phyloP scores from a whole-genome alignment of 495 filamentous ascomycete genomes.

The Aspergillus panamensis region DNA sequence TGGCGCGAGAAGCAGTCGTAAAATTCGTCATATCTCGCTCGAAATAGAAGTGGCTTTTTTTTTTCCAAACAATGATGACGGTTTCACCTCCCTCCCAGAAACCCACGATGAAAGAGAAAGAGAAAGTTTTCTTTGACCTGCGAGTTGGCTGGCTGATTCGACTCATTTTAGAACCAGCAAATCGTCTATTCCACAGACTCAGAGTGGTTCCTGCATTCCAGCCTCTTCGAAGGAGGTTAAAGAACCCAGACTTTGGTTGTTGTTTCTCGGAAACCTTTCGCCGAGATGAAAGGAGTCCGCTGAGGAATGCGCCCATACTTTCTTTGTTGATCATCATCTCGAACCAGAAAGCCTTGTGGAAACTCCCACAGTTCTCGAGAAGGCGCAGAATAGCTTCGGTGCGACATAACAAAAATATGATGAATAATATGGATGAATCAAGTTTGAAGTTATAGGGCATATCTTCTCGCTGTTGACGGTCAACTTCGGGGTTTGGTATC shows the following conservation, averaged over 20 bases:
- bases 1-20: too few species aligned
- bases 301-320: constrained; percentile 23
- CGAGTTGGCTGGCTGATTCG: neutral
- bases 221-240: neutral
- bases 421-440: neutral
- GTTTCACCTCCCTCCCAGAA: too few species aligned
- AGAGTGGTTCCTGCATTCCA: neutral
- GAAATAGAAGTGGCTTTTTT: too few species aligned
- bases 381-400: neutral
- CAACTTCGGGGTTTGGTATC: too few species aligned
- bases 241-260: neutral
- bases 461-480: neutral
- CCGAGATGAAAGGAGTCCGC: constrained; percentile 13
- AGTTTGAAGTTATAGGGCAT: neutral
- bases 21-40: too few species aligned
- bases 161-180: neutral
- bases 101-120: too few species aligned
- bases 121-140: neutral
- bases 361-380: neutral
- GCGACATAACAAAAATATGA: neutral
- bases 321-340: constrained; percentile 16
- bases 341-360: neutral
- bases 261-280: neutral
- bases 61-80: too few species aligned
- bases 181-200: neutral